Evolutionary conservation across 129 eudicot species (phyloP), one percentile per base, ranked within the genome.

Genomic region (Helianthus tuberosus): DNA sequence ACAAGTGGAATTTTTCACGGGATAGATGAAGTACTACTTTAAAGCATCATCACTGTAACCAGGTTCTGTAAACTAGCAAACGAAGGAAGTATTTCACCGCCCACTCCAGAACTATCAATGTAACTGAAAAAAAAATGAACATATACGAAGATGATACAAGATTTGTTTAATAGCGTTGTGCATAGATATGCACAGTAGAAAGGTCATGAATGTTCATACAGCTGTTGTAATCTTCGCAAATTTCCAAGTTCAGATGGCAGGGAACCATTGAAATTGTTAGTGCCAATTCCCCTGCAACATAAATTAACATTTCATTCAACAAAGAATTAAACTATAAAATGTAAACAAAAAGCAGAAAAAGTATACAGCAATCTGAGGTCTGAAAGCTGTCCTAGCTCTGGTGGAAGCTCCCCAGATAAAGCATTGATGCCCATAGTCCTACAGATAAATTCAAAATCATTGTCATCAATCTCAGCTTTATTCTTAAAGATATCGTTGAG

Each of bases 351-450:
- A 54, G 48, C 16, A 12, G 11, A 50, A 11, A 39, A 52, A 12
- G 6, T 29, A 63, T 72, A 79, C 83, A 79, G 11, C 0, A 14
- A 64, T 79, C 74, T 79, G 11, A 90, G 83, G 15, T 84, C 88
- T 8, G 88, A 84, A 67, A 93, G 93, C 36, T 0, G 64, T 10
- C 97, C 97, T 8, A 90, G 80, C 85, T 88, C 96, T 16, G 65
- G 64, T 15, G 98, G 96, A 46, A 93, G 69, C 74, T 55, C 75
- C 61, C 96, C 96, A 5, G 92, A 87, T 27, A 93, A 81, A 11
- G 97, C 89, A 85, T 94, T 94, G 44, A 79, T 83, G 68, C 97
- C 88, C 20, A 94, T 0, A 47, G 52, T 66, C 84, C 98, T 91
- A 65, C 4, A 35, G 11, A 69, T 59, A 16, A 49, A 60, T 67